phyloP scores from a whole-genome alignment of 1,139 yeast species.

The Hansenula lynferdii region DNA sequence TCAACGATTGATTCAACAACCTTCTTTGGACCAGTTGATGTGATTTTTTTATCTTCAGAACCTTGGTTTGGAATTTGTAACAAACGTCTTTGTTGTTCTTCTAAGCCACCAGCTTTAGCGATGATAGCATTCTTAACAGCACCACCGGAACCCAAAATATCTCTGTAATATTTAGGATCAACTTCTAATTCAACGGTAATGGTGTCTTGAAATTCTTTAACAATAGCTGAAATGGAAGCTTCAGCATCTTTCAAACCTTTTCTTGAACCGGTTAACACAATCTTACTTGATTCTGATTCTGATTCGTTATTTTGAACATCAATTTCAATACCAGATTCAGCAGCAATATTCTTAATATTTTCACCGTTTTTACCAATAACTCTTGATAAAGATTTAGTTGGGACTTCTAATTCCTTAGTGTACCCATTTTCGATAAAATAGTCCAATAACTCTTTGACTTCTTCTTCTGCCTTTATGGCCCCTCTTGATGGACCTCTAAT shows the following conservation, averaged over 20 bases:
- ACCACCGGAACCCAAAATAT: constrained; percentile 80
- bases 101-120: constrained; percentile 69
- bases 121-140: constrained; percentile 71
- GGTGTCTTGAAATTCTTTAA: constrained; percentile 63
- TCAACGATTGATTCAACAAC: constrained; percentile 68
- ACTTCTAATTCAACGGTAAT: constrained; percentile 61
- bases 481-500: constrained; percentile 92
- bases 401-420: constrained; percentile 57
- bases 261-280: constrained; percentile 78
- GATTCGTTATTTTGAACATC: constrained; percentile 43
- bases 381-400: constrained; percentile 69
- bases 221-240: constrained; percentile 55
- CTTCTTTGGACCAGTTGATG: constrained; percentile 69
- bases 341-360: constrained; percentile 76
- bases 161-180: constrained; percentile 74
- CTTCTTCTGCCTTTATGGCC: constrained; percentile 81
- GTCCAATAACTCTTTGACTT: constrained; percentile 74
- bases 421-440: constrained; percentile 88
- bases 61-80: constrained; percentile 75
- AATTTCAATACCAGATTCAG: constrained; percentile 74
- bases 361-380: constrained; percentile 91
- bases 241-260: constrained; percentile 75
- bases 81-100: constrained; percentile 40
- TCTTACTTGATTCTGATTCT: constrained; percentile 44
- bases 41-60: constrained; percentile 56